Base-by-base conservation (phyloP, 768 basidiomycete species). In the Tylopilus felleus region DNA sequence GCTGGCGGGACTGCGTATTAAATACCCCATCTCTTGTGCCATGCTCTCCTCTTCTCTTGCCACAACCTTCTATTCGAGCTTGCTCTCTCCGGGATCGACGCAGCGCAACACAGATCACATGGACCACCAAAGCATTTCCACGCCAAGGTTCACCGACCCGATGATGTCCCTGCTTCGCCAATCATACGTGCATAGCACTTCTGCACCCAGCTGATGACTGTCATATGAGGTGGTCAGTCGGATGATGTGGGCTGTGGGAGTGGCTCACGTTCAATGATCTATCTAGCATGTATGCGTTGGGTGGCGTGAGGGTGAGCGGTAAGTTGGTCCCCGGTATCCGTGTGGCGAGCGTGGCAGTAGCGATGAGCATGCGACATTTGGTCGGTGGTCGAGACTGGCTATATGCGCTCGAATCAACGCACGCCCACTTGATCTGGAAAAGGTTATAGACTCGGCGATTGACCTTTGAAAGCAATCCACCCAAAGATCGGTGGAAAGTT, bases 141-240 rank as follows among this genome's bases (percentile, higher is more conserved):
- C 17, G 6, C 23, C 21, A 43, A 2, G 14, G 33, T 29, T n/a
- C 21, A 29, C 33, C 14, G 10, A 16, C 22, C 41, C 5, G 28
- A 31, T 29, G 19, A 13, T 28, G 19, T 7, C 19, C 27, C 23
- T 27, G 42, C 36, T 28, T 27, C 21, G 22, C 43, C 28, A 42
- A 29, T 49, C 47, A 43, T 54, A 5, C 28, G 58, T 59, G 47
- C 58, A 54, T 27, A 59, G 58, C 58, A 54, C 36, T 12, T 51
- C 23, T 16, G 36, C 22, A 19, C 41, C 38, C 19, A 39, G 51
- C 57, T 46, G 58, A 59, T 31, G 47, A 25, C 6, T 22, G 21
- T 10, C 57, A 53, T 1, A n/a, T 27, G 35, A 17, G 1, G 27
- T 43, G 49, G 40, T 19, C 28, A 16, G 47, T 45, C 41, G 58